Conservation (phyloP, 805 yeast species). For the Candida coleopterorum region DNA sequence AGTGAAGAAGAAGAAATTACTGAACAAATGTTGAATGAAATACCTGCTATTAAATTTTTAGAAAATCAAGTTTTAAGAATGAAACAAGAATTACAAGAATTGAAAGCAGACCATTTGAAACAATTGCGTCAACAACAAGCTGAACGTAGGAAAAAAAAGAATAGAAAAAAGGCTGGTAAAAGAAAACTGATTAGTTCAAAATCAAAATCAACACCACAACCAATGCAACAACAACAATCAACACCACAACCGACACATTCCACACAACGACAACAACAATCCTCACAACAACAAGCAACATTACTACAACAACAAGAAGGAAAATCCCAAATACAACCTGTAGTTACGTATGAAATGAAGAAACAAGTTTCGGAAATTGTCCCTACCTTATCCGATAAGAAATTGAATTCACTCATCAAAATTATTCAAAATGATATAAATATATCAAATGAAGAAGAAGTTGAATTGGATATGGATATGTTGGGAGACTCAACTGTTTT, state of each 20-base stretch:
- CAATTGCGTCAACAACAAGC: slow-evolving; percentile 61
- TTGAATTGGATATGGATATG: slow-evolving; percentile 93
- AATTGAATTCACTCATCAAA: slow-evolving; percentile 75
- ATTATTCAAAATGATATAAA: slow-evolving; percentile 71
- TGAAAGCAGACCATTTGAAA: slow-evolving; percentile 74
- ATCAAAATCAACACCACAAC: background rate
- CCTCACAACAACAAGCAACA: background rate
- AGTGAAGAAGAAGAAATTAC: slow-evolving; percentile 55
- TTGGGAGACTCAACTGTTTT: slow-evolving; percentile 78
- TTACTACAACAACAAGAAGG: too few species aligned
- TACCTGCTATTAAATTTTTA: slow-evolving; percentile 85
- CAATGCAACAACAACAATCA: slow-evolving; percentile 10
- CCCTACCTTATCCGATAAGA: slow-evolving; percentile 69
- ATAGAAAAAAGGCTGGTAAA: slow-evolving; percentile 19
- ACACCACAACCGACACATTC: background rate
- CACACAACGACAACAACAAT: background rate
- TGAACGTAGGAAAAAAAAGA: slow-evolving; percentile 42
- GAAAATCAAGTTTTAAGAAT: slow-evolving; percentile 83
- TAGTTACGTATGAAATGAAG: slow-evolving; percentile 93
- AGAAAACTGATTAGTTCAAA: slow-evolving; percentile 21
- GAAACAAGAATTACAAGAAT: slow-evolving; percentile 76
- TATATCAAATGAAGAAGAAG: slow-evolving; percentile 71
- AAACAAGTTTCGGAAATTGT: slow-evolving; percentile 86
- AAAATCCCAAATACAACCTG: slow-evolving; percentile 22
- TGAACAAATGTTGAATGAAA: slow-evolving; percentile 52